These are phyloP conservation scores for Puccinia horiana DNA, from an alignment of 1,284 basidiomycete species.

Conservation along the genomic window DNA sequence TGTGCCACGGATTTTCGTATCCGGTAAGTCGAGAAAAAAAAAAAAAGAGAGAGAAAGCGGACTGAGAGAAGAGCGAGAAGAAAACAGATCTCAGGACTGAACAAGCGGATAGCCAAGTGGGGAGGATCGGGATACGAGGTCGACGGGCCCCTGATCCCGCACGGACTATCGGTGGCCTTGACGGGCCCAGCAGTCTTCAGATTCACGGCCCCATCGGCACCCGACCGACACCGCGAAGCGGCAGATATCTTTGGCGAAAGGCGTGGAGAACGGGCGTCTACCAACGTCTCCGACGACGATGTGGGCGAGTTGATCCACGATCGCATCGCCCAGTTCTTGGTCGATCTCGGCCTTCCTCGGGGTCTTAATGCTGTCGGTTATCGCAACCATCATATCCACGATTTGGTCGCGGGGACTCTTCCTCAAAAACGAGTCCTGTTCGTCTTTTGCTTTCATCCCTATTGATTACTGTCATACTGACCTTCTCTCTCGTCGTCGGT, in stretches of 20 bases:
- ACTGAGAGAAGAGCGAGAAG: constrained; percentile 40
- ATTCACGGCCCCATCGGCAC: constrained; percentile 87
- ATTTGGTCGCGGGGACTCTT: constrained; percentile 79
- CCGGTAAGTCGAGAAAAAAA: constrained; percentile 63
- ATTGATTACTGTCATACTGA: background rate
- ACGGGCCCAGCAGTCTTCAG: constrained; percentile 88
- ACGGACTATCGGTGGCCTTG: constrained; percentile 68
- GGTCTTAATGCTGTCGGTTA: constrained; percentile 86
- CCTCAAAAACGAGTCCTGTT: constrained; percentile 78
- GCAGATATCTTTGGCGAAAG: constrained; percentile 78
- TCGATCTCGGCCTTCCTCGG: constrained; percentile 79
- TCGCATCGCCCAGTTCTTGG: constrained; percentile 86
- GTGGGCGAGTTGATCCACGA: constrained; percentile 81
- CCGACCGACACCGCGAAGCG: constrained; percentile 83
- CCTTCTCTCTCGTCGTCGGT: no score
- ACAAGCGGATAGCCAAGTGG: constrained; percentile 87
- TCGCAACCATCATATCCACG: constrained; percentile 57
- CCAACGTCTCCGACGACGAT: constrained; percentile 75
- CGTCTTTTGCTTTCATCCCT: background rate
- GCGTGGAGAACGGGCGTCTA: constrained; percentile 64
- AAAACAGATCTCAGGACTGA: constrained; percentile 81
- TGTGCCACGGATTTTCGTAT: constrained; percentile 84
- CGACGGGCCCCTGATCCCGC: constrained; percentile 82
- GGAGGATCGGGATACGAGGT: constrained; percentile 68
- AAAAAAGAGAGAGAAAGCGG: background rate